These are phyloP conservation scores for Xerocomus cyaneibrunnescens DNA, from an alignment of 1,284 basidiomycete genomes.

Conservation along the genomic window DNA sequence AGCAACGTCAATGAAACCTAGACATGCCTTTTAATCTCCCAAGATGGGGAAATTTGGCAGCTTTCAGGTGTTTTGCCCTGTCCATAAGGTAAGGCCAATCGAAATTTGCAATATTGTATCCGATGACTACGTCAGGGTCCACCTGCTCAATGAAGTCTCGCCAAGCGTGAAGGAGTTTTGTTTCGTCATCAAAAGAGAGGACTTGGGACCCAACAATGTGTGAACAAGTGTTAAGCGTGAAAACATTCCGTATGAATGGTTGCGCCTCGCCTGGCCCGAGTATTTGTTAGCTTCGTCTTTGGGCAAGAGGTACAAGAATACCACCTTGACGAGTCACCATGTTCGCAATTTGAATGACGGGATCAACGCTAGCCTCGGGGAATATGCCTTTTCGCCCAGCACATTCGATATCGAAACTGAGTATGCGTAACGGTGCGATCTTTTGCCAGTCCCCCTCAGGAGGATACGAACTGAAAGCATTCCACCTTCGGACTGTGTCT, in stretches of 20 bases:
- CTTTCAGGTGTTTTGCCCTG: slow-evolving; percentile 79
- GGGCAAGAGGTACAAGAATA: neutral
- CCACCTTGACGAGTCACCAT: slow-evolving; percentile 96
- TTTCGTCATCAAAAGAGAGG: slow-evolving; percentile 78
- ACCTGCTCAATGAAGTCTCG: slow-evolving; percentile 82
- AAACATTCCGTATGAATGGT: slow-evolving; percentile 95
- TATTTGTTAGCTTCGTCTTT: slow-evolving; percentile 2
- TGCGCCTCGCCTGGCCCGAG: slow-evolving; percentile 65
- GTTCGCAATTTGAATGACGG: slow-evolving; percentile 96
- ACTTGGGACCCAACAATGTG: slow-evolving; percentile 96
- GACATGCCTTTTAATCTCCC: slow-evolving; percentile 73
- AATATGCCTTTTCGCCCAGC: slow-evolving; percentile 95
- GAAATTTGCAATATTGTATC: slow-evolving; percentile 91
- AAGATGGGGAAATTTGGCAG: slow-evolving; percentile 70
- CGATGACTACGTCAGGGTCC: slow-evolving; percentile 92
- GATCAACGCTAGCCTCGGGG: slow-evolving; percentile 84
- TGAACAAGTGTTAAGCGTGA: slow-evolving; percentile 90
- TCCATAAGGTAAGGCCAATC: slow-evolving; percentile 95
- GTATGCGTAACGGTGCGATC: slow-evolving; percentile 86
- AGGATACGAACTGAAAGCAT: slow-evolving; percentile 82
- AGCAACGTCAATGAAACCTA: neutral
- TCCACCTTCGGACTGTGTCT: slow-evolving; percentile 53
- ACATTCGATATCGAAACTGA: slow-evolving; percentile 98
- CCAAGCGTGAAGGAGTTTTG: slow-evolving; percentile 75
- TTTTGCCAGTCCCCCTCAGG: slow-evolving; percentile 90